Conservation (phyloP, 2,329 filamentous ascomycete genomes). For the Fonsecaea monophora region DNA sequence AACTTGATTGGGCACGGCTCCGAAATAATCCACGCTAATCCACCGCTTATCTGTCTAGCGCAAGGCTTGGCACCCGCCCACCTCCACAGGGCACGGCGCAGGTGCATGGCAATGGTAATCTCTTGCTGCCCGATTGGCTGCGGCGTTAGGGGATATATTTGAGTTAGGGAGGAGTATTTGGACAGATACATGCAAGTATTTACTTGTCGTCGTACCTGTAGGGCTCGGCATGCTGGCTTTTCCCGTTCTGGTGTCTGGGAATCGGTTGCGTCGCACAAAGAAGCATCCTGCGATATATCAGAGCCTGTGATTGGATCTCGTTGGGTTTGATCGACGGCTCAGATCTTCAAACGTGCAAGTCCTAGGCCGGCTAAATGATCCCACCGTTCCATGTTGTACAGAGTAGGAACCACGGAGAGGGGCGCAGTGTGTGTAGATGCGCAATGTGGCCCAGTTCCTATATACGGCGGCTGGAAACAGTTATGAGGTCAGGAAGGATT, state of each 20-base stretch:
- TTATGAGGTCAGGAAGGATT: constrained; percentile 2
- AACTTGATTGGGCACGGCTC: neutral
- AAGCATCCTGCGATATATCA: neutral
- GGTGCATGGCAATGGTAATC: neutral
- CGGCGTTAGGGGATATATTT: neutral
- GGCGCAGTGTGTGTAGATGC: neutral
- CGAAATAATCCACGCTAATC: neutral
- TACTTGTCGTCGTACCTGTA: no score
- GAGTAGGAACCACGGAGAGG: neutral
- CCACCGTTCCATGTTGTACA: neutral
- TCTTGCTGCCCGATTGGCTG: neutral
- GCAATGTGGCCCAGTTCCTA: constrained; percentile 6
- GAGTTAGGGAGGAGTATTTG: neutral
- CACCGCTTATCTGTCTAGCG: neutral
- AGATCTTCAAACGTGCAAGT: neutral
- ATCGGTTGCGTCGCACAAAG: neutral
- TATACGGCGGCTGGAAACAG: neutral
- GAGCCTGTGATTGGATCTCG: no score
- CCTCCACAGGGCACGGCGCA: neutral
- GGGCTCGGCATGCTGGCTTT: neutral
- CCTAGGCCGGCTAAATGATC: neutral
- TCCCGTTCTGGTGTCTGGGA: neutral
- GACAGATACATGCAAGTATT: neutral
- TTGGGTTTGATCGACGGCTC: constrained; percentile 1
- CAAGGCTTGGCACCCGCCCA: neutral